These are phyloP conservation scores for Gaeumannomyces sp. DNA, from an alignment of 2,329 filamentous ascomycete species.

Conservation along the genomic window DNA sequence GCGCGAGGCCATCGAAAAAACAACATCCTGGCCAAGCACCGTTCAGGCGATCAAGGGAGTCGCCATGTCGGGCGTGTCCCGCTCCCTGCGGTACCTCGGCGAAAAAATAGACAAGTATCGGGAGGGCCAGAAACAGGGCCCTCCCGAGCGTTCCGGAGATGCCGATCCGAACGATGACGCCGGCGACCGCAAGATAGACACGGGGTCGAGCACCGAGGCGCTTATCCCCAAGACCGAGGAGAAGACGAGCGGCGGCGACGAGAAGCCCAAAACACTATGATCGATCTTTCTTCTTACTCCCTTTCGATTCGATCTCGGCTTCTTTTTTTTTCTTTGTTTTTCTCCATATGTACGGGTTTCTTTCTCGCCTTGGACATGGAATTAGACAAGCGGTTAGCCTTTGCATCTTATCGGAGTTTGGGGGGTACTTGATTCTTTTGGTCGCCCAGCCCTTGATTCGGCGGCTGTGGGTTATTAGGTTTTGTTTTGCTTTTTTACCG, in stretches of 20 bases:
- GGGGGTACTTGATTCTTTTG: neutral
- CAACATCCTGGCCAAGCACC: constrained; percentile 87
- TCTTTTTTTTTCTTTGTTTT: neutral
- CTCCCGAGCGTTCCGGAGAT: constrained; percentile 1
- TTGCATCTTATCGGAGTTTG: neutral
- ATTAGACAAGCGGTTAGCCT: too few species aligned
- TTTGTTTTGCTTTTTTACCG: neutral
- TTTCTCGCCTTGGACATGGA: neutral
- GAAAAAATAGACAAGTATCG: constrained; percentile 72
- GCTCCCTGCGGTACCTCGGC: constrained; percentile 67
- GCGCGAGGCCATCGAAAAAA: constrained; percentile 72
- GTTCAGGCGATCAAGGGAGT: constrained; percentile 80
- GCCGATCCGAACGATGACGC: neutral
- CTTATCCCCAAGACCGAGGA: neutral
- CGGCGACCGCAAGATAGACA: neutral
- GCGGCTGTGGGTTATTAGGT: neutral
- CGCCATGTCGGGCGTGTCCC: constrained; percentile 67
- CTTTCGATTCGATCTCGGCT: neutral
- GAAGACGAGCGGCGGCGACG: neutral
- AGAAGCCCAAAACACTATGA: neutral
- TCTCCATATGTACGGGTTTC: neutral
- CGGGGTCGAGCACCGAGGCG: constrained; percentile 5
- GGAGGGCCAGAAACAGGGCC: constrained; percentile 29
- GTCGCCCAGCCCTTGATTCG: neutral
- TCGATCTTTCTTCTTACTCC: neutral